phyloP scores from a whole-genome alignment of 257 asterid genomes.

The Primulina huaijiensis region DNA sequence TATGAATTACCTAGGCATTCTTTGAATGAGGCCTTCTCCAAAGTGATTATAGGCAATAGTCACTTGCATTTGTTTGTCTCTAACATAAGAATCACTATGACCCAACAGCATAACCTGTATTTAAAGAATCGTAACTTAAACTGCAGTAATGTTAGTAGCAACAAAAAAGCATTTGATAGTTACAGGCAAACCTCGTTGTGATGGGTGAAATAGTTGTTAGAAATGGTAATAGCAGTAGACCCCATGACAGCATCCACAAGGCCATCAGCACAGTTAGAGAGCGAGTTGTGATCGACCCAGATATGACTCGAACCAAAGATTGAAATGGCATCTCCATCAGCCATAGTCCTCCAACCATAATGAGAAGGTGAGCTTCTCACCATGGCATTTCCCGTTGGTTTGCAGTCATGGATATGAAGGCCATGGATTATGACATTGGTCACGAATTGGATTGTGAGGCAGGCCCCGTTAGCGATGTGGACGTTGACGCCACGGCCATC shows the following conservation, averaged over 20 bases:
- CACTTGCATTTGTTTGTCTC: constrained; percentile 92
- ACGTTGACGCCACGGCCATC: constrained; percentile 84
- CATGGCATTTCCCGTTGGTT: constrained; percentile 89
- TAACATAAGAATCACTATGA: constrained; percentile 79
- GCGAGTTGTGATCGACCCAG: constrained; percentile 93
- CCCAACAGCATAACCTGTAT: constrained; percentile 87
- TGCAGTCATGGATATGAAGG: constrained; percentile 75
- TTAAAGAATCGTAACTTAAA: constrained; percentile 5
- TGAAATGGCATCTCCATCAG: constrained; percentile 87
- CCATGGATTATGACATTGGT: constrained; percentile 84
- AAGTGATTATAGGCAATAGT: constrained; percentile 94
- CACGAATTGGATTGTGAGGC: constrained; percentile 73
- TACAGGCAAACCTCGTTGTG: constrained; percentile 66
- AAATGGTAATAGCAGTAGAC: constrained; percentile 83
- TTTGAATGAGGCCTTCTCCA: constrained; percentile 88
- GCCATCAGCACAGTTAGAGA: constrained; percentile 87
- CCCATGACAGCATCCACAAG: constrained; percentile 97
- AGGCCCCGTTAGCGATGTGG: constrained; percentile 78
- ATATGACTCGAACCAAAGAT: constrained; percentile 84
- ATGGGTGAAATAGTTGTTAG: constrained; percentile 82
- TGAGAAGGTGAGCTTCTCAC: constrained; percentile 84
- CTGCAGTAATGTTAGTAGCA: constrained; percentile 1
- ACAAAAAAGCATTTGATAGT: constrained; percentile 7
- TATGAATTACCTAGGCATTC: constrained; percentile 81
- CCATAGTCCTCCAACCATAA: constrained; percentile 91